Evolutionary conservation across 768 basidiomycete species (phyloP), one percentile per base, ranked within the genome.

Genomic region (Amyloporia xantha): DNA sequence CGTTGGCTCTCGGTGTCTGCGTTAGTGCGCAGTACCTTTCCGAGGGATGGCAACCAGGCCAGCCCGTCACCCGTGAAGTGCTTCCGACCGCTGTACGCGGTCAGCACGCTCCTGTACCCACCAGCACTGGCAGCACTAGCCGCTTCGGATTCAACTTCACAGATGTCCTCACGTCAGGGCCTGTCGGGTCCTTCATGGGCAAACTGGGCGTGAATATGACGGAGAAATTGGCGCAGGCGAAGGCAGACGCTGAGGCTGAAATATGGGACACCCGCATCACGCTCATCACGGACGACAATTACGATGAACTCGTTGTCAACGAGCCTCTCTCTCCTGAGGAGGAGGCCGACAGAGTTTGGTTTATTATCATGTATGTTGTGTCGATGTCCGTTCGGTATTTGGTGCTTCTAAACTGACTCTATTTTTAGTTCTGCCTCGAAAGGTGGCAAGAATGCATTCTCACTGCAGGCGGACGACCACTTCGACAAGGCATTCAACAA

Each of bases 261-360:
- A 53, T 67, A 47, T 92, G 87, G 88, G 87, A 91, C 58, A 66
- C 70, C 10, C 77, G 88, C 24, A 77, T 94, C 35, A 79, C 83
- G 21, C 69, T 92, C 30, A 79, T 95, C 65, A 90, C 85, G 44
- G 91, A 94, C 65, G 74, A 82, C 42, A 93, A 90, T 64, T 93
- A 77, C 61, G 68, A 76, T 23, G 81, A 86, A 24, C 27, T 87
- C 43, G 77, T 93, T 51, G 77, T 82, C 27, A 78, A 88, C 48
- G 91, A 91, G 65, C 57, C 66, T 13, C 64, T 92, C 57, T 73
- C 75, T 12, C 51, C 55, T 7, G 67, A 74, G 43, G 77, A 85
- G 53, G 81, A 88, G 62, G 81, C 82, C 50, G 69, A 82, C 33
- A 73, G 90, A 39, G 74, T 82, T 10, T 95, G 91, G 91, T 73